Conservation (phyloP, 257 asterid genomes). For the Scutellaria baicalensis region DNA sequence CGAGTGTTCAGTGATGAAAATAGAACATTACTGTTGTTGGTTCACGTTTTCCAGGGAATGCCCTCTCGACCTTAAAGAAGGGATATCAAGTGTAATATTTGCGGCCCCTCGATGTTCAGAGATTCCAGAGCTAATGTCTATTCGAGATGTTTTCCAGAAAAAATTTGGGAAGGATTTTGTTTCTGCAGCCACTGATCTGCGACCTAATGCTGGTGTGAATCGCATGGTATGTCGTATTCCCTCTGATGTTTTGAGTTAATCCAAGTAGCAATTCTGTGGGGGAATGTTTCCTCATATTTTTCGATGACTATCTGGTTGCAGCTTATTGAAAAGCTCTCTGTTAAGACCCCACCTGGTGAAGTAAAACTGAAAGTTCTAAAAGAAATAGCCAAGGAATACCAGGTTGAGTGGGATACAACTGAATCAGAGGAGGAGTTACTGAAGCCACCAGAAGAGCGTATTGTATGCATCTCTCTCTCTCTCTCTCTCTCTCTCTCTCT, state of each 20-base stretch:
- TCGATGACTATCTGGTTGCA: conserved; percentile 22
- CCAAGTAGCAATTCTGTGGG: background rate
- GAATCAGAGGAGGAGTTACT: conserved; percentile 84
- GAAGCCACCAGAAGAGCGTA: conserved; percentile 85
- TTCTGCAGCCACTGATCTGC: conserved; percentile 83
- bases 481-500: conserved; percentile 5
- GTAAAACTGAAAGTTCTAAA: conserved; percentile 69
- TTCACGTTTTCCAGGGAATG: conserved; percentile 57
- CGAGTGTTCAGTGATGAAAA: background rate
- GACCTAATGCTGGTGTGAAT: conserved; percentile 93
- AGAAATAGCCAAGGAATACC: conserved; percentile 94
- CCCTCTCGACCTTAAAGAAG: conserved; percentile 97
- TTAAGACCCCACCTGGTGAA: conserved; percentile 85
- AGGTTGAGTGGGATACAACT: conserved; percentile 78
- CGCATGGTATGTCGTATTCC: conserved; percentile 55
- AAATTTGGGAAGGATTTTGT: conserved; percentile 94
- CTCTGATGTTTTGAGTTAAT: background rate
- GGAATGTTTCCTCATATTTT: background rate
- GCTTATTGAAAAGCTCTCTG: conserved; percentile 97
- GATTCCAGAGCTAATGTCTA: conserved; percentile 71
- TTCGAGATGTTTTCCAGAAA: conserved; percentile 69
- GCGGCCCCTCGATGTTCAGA: conserved; percentile 98
- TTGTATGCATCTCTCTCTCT: conserved; percentile 32
- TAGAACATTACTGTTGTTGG: background rate
- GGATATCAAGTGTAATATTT: conserved; percentile 78